Percentiles rank a stretch among this genome's conserved stretches.
These are phyloP conservation scores for Diaporthe sp. DNA, from an alignment of 2,329 filamentous ascomycete genomes.

Conservation along the genomic window DNA sequence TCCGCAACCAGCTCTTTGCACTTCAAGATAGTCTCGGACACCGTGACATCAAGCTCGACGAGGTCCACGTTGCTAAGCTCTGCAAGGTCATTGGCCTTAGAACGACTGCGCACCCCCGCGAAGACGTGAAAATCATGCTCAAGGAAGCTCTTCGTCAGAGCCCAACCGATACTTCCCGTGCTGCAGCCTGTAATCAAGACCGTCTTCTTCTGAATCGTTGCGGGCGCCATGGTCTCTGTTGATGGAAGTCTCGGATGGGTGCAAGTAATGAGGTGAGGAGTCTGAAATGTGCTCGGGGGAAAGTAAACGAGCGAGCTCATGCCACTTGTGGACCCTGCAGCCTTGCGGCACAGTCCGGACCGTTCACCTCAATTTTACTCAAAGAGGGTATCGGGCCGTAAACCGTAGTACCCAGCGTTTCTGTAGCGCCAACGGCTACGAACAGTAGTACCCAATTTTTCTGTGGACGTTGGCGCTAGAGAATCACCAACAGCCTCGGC, in stretches of 20 bases:
- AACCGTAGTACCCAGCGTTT: neutral
- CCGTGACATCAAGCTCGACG: conserved; percentile 9
- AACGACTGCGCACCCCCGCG: conserved; percentile 5
- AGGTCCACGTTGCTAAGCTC: conserved; percentile 16
- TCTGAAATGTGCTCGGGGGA: neutral
- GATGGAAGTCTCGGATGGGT: neutral
- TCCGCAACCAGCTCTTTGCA: neutral
- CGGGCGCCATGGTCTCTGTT: neutral
- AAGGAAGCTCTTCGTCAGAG: conserved; percentile 43
- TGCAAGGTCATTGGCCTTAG: neutral
- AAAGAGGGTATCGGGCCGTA: neutral
- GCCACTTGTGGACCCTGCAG: neutral
- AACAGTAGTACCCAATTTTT: neutral
- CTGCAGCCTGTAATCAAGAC: conserved; percentile 53
- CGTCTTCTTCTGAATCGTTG: conserved; percentile 36
- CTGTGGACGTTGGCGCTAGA: neutral
- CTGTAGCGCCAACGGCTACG: neutral
- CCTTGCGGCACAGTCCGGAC: neutral
- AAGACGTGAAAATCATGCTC: conserved; percentile 28
- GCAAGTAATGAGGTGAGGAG: neutral
- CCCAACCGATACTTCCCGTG: conserved; percentile 49
- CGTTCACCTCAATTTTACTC: neutral
- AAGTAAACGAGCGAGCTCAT: neutral
- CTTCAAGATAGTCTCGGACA: neutral
- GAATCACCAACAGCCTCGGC: neutral